Evolutionary conservation across 345 rosid species (phyloP), one percentile per base, ranked within the genome.

Genomic region (Laguncularia racemosa): DNA sequence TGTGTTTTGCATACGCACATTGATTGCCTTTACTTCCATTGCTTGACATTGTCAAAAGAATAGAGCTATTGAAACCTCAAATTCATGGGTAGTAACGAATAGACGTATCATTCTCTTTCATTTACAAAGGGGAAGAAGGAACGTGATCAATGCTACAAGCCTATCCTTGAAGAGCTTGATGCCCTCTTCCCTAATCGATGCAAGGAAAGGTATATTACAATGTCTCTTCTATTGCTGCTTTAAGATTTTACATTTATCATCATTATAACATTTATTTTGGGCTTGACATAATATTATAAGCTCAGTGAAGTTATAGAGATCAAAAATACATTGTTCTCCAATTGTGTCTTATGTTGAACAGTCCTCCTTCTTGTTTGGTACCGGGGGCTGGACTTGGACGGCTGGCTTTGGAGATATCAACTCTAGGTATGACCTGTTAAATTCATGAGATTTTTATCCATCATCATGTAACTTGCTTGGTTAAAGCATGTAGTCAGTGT

Each of bases 371-470:
- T 28, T 89, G 99, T 81, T 77, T 93, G 69, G 96, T 93, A 61
- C 99, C 99, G 63, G 97, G 99, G 63, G 99, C 99, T 70, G 99
- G 99, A 66, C 99, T 93, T 55, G 97, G 97, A 63, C 81, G 97
- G 46, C 78, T 93, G 56, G 99, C 97, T 62, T 83, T 93, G 71
- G 99, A 93, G 75, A 89, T 93, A 72, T 93, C 99, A 53, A 73
- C 91, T 67, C 80, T 79, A 61, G 99, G 96, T 89, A 80, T 59
- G 85, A 40, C 33, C 53, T 57, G 11, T 33, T 9, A 33, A 33
- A 33, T 10, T 33, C 2, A 33, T 33, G 40, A 33, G 28, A 23
- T 23, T 6, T 6, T 6, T 23, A 6, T 2, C 28, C 28, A 23
- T 23, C 1, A 6, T 23, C 5, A 23, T 23, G 28, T 23, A 2